A percentile compares a stretch with the other conserved stretches of the same genome.
Conservation (phyloP, 2,329 filamentous ascomycete species). For the Ceratocystis papillata region DNA sequence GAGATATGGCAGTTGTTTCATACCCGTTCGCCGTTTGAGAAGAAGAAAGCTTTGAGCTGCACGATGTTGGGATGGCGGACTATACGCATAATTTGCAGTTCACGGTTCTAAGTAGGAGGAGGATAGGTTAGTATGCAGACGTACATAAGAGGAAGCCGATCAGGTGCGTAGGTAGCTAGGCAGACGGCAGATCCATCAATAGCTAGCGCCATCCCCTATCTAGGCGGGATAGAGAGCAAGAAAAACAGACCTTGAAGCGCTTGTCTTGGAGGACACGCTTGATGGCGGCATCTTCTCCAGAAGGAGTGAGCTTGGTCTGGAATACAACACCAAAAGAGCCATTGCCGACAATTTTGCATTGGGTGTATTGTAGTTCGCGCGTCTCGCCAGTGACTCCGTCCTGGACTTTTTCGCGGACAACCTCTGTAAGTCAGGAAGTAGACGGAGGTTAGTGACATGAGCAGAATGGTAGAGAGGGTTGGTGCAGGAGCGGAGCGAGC, state of each 20-base stretch:
- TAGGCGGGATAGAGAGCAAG: background rate
- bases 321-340: conserved; percentile 98
- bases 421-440: conserved; percentile 49
- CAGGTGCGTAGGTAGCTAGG: background rate
- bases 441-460: conserved; percentile 25
- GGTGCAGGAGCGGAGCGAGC: conserved; percentile 5
- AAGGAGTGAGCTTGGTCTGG: conserved; percentile 96
- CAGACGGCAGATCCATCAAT: background rate
- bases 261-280: conserved; percentile 98
- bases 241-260: conserved; percentile 75
- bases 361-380: conserved; percentile 93
- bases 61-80: conserved; percentile 98
- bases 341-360: conserved; percentile 99
- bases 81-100: conserved; percentile 99
- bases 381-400: conserved; percentile 96
- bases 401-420: conserved; percentile 97
- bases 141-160: background rate
- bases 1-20: conserved; percentile 27
- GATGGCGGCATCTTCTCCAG: conserved; percentile 95
- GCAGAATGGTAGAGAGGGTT: conserved; percentile 15
- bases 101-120: conserved; percentile 62
- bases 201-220: too few relatives aligned
- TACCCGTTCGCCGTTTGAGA: conserved; percentile 97
- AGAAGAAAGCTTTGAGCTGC: conserved; percentile 98
- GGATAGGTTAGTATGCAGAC: conserved; percentile 9